A percentile compares a stretch with the other conserved stretches of the same genome.
These are phyloP conservation scores for Starmerella davenportii DNA, from an alignment of 805 yeast genomes.

Conservation along the genomic window DNA sequence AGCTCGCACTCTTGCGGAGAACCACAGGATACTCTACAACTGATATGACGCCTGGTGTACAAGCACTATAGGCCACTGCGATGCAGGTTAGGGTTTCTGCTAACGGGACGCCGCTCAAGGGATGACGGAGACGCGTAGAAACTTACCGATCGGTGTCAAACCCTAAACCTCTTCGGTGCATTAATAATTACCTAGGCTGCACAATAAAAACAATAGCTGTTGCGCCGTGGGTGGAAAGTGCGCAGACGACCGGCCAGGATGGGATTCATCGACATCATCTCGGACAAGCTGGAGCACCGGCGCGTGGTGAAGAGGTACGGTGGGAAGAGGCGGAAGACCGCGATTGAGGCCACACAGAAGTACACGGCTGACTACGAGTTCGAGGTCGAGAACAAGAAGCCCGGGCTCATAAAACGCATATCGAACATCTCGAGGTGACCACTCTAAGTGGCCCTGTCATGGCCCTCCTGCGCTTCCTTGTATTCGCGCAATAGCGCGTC, in stretches of 20 bases:
- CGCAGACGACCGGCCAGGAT: constrained; percentile 1
- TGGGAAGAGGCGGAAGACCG: constrained; percentile 17
- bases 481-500: constrained; percentile 32
- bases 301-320: constrained; percentile 17
- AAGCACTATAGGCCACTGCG: too few species aligned
- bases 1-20: too few species aligned
- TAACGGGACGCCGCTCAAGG: too few species aligned
- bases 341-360: constrained; percentile 15
- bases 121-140: too few species aligned
- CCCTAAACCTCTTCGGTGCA: too few species aligned
- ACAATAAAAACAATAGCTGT: not conserved
- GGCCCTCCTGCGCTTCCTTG: constrained; percentile 27
- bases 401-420: constrained; percentile 10
- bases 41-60: too few species aligned
- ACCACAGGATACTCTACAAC: too few species aligned
- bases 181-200: too few species aligned
- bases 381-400: constrained; percentile 12
- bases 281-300: constrained; percentile 17
- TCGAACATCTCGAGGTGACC: not conserved
- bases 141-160: too few species aligned
- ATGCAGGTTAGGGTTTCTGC: too few species aligned
- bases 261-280: constrained; percentile 14
- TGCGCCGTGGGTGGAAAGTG: too few species aligned
- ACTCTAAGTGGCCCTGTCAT: not conserved
- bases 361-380: constrained; percentile 18